These are phyloP conservation scores for Helotiales sp. DNA, from an alignment of 2,329 filamentous ascomycete genomes.

Conservation along the genomic window DNA sequence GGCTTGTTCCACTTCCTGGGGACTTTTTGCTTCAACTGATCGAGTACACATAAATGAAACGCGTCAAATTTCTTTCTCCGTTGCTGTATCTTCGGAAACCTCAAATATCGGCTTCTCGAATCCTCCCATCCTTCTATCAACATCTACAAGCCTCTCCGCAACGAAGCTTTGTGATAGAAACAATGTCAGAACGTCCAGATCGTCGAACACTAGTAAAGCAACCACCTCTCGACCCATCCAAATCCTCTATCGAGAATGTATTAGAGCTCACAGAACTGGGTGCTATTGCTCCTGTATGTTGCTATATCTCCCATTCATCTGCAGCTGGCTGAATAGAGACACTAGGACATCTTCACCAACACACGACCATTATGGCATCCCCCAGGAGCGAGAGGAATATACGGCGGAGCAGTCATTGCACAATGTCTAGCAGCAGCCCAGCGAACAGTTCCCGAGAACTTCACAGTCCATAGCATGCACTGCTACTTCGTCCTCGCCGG, in stretches of 20 bases:
- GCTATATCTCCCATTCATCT: background rate
- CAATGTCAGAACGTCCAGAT: slow-evolving; percentile 36
- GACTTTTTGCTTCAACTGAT: background rate
- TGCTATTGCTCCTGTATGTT: slow-evolving; percentile 70
- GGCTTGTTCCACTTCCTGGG: background rate
- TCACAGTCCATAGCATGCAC: slow-evolving; percentile 93
- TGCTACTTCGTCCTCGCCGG: slow-evolving; percentile 98
- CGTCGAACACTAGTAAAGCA: slow-evolving; percentile 69
- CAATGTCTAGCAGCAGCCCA: slow-evolving; percentile 88
- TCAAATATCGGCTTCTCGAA: background rate
- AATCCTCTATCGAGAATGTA: slow-evolving; percentile 84
- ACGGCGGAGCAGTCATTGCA: slow-evolving; percentile 88
- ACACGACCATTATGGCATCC: slow-evolving; percentile 90
- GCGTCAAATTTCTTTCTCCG: background rate
- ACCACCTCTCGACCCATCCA: slow-evolving; percentile 68
- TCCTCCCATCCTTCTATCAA: background rate
- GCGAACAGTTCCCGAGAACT: slow-evolving; percentile 77
- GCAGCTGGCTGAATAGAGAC: slow-evolving; percentile 3
- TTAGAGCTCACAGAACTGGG: slow-evolving; percentile 80
- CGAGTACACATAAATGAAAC: slow-evolving; percentile 8
- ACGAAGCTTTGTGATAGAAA: background rate
- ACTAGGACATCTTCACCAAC: slow-evolving; percentile 89
- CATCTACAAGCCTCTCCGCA: background rate
- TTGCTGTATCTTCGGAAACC: background rate
- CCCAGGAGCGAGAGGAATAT: slow-evolving; percentile 87